phyloP scores from a whole-genome alignment of 129 eudicot genomes.

The Dittrichia graveolens region DNA sequence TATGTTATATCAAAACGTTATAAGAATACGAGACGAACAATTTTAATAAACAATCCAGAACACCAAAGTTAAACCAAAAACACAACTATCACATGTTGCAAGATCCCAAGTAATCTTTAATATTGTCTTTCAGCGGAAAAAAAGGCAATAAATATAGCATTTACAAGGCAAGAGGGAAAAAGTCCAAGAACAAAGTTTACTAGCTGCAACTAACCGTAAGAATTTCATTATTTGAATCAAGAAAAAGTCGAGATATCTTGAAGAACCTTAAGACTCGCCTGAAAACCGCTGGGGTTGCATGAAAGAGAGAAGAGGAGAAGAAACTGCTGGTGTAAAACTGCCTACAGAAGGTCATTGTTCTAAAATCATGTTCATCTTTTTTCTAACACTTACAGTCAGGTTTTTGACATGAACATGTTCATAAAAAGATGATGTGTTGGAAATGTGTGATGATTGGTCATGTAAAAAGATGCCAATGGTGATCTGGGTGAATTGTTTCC shows the following conservation, averaged over 20 bases:
- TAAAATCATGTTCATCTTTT: constrained; percentile 18
- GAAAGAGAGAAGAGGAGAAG: not conserved
- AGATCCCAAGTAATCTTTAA: too few relatives aligned
- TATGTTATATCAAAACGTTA: too few relatives aligned
- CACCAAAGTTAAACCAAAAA: too few relatives aligned
- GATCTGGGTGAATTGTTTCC: constrained; percentile 59
- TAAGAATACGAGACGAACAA: too few relatives aligned
- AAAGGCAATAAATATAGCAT: constrained; percentile 18
- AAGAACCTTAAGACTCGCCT: constrained; percentile 24
- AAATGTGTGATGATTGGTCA: constrained; percentile 16
- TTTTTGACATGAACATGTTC: constrained; percentile 23
- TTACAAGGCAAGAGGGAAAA: constrained; percentile 14
- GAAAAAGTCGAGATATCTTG: constrained; percentile 23
- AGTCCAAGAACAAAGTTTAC: constrained; percentile 1
- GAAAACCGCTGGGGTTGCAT: constrained; percentile 17
- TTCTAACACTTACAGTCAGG: not conserved
- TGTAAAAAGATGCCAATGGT: constrained; percentile 76
- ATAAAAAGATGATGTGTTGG: constrained; percentile 24
- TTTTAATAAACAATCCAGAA: too few relatives aligned
- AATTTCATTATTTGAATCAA: constrained; percentile 26
- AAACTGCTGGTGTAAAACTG: constrained; percentile 19
- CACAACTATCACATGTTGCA: too few relatives aligned
- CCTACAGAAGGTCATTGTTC: constrained; percentile 20
- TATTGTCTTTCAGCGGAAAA: constrained; percentile 7
- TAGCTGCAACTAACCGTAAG: constrained; percentile 14